A percentile compares a stretch with the other conserved stretches of the same genome.
These are phyloP conservation scores for Annulohypoxylon maeteangense DNA, from an alignment of 495 filamentous ascomycete species.

Conservation along the genomic window DNA sequence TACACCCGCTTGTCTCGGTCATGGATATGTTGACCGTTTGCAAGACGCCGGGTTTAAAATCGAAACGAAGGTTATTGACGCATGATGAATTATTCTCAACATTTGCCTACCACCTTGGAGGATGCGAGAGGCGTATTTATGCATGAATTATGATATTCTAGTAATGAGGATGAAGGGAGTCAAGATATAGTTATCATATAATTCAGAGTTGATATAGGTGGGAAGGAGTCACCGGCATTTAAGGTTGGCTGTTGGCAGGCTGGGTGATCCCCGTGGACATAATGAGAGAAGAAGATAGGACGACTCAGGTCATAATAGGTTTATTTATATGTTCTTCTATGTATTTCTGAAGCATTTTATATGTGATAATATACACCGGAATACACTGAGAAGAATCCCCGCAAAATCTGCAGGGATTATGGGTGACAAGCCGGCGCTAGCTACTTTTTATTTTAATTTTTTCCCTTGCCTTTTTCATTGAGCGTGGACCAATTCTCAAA, in stretches of 20 bases:
- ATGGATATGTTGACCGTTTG: constrained; percentile 77
- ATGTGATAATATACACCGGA: constrained; percentile 6
- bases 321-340: constrained; percentile 2
- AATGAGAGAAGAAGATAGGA: not conserved
- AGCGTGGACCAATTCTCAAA: constrained; percentile 27
- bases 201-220: constrained; percentile 6
- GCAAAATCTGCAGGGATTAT: constrained; percentile 16
- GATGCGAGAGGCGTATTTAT: not conserved
- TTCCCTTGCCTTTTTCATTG: constrained; percentile 2
- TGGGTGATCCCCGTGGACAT: constrained; percentile 11
- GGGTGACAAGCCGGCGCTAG: constrained; percentile 16
- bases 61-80: constrained; percentile 59
- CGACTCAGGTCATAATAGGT: not conserved
- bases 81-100: constrained; percentile 1
- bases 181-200: constrained; percentile 18
- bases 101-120: not conserved
- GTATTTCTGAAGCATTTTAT: constrained; percentile 11
- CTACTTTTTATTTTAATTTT: constrained; percentile 13
- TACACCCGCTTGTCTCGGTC: constrained; percentile 85
- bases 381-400: constrained; percentile 19
- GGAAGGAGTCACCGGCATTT: not conserved
- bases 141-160: not conserved
- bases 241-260: not conserved
- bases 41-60: constrained; percentile 70
- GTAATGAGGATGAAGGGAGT: constrained; percentile 2